Evolutionary conservation across 352 stramenopile genomes (phyloP), one percentile per base, ranked within the genome.

Genomic region (Phytophthora pseudosyringae): DNA sequence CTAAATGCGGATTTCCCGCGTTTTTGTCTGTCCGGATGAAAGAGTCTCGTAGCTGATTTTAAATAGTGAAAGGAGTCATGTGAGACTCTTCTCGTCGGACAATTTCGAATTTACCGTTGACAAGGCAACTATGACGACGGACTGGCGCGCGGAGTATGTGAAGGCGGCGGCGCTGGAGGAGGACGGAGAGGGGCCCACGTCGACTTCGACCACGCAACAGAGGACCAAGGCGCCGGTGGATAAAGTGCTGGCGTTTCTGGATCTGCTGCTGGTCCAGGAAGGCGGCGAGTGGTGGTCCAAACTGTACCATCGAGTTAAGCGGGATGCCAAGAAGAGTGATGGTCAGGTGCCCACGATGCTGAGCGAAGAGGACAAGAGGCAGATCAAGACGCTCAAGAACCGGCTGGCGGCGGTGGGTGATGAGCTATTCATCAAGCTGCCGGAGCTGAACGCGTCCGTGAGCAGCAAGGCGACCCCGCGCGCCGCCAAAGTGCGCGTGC

Each of bases 401-500:
- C 59, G 69, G 5, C 29, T 81, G 44, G 51, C 59, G 13, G 43
- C 32, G 0, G 57, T 82, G 25, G 73, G 48, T 10, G 43, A 29
- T 2, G 15, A 64, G n/a, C 49, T 83, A 8, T 9, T 79, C 9
- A 43, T 81, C 3, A 32, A 56, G 5, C 18, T 81, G 10, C 49
- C 65, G 9, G 59, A 80, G 58, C 32, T 86, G 54, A 73, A 71
- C 35, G 64, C 61, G 18, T 48, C 53, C 4, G 44, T 67, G 43
- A 66, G 52, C 51, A 64, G 51, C n/a, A 64, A 77, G 8, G 62
- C 73, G 9, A 45, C 57, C 2, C 50, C 73, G n/a, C 73, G 67
- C 8, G 36, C 51, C 13, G 50, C 73, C 11, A 89, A 83, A 75
- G 59, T 93, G 46, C 67, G 73, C 8, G 49, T 80, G 28, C 67